Percentiles rank a stretch among this genome's conserved stretches.
phyloP scores from a whole-genome alignment of 2,329 filamentous ascomycete genomes.

The Paramyrothecium roridum region DNA sequence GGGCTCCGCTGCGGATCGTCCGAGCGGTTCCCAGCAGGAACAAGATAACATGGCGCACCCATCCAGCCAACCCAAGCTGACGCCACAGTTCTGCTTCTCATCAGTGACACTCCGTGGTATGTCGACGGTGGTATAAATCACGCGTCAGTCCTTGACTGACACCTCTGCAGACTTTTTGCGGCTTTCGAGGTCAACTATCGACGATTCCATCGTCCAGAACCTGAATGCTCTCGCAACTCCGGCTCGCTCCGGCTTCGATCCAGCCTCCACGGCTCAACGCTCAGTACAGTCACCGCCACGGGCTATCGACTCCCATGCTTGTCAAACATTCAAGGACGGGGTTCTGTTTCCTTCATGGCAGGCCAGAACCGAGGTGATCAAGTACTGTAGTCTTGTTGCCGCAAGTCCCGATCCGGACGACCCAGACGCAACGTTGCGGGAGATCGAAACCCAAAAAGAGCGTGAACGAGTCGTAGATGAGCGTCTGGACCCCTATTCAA shows the following conservation, averaged over 20 bases:
- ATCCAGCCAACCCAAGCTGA: constrained; percentile 50
- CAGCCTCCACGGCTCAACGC: constrained; percentile 68
- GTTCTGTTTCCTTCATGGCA: constrained; percentile 91
- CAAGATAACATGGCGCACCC: constrained; percentile 44
- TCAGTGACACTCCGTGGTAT: constrained; percentile 67
- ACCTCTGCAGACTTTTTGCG: constrained; percentile 75
- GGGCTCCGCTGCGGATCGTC: constrained; percentile 35
- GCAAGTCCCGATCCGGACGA: constrained; percentile 85
- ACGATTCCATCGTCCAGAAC: constrained; percentile 91
- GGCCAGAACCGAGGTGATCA: constrained; percentile 74
- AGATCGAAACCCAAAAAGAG: constrained; percentile 67
- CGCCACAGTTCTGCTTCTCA: constrained; percentile 76
- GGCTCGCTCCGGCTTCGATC: constrained; percentile 70
- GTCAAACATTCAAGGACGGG: constrained; percentile 68
- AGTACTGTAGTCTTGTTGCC: constrained; percentile 86
- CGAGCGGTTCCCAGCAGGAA: constrained; percentile 21
- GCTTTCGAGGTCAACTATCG: constrained; percentile 76
- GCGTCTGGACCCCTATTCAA: constrained; percentile 87
- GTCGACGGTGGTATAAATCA: too few relatives aligned
- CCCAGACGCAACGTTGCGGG: constrained; percentile 67
- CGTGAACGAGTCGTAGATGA: constrained; percentile 79
- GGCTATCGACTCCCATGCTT: constrained; percentile 60
- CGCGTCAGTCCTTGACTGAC: background rate
- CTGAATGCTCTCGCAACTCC: constrained; percentile 87
- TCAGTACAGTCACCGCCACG: constrained; percentile 46